Evolutionary conservation across 805 yeast species (phyloP), one percentile per base, ranked within the genome.

Genomic region (Ascoidea rubescens): DNA sequence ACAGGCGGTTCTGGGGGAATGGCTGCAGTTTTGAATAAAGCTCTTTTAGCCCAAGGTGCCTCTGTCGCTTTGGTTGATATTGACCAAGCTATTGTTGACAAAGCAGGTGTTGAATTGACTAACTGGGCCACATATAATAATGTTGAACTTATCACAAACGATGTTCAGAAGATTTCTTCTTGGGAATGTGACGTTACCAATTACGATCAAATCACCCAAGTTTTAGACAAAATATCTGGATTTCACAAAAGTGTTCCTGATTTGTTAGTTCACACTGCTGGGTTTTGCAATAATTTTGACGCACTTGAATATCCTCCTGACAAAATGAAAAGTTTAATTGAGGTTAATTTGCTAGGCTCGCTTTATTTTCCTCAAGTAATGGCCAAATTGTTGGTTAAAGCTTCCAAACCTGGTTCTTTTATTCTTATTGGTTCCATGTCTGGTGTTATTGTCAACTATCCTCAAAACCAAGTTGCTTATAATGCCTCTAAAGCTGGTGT

Each of bases 401-500:
- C 73, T 63, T 71, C 74, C 58, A 70, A 67, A 55, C 70, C 75
- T 31, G 87, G 84, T 42, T 80, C 87, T 5, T 73, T 79, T 56
- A 80, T 82, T 54, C 71, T 83, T 67, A 75, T 83, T 58, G 89
- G 86, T n/a, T 82, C 87, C 54, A 83, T 83, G 89, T 79, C 86
- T 5, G 90, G 88, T 52, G 74, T 81, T 54, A 80, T 83, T 59
- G 88, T 82, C 56, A 83, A 83, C 66, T 83, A 79, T 64, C 90
- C 90, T 43, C 89, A 83, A 65, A 87, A 87, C 21, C 89, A 83
- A 67, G 75, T 79, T 57, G 85, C 85, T 59, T 85, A 85, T 75
- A 85, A 85, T 73, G 81, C 83, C 85, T 75, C 91, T 59, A 85
- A 85, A 71, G 93, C 93, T 16, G 93, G 90, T 64, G 91, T 84